These are phyloP conservation scores for Fusarium agapanthi DNA, from an alignment of 2,329 filamentous ascomycete species.

Conservation along the genomic window DNA sequence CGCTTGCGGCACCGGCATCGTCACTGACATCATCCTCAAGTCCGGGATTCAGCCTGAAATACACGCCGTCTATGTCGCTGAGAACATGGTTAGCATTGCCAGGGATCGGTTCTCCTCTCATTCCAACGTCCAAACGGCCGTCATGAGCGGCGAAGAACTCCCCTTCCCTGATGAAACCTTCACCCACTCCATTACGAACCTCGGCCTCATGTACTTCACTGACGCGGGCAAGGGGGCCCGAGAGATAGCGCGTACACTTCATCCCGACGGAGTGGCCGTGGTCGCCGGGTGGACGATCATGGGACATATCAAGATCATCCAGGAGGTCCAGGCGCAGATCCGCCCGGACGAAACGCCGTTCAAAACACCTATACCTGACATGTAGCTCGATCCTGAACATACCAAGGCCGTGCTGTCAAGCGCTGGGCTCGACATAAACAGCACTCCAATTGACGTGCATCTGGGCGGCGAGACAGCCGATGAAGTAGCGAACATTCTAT, in stretches of 20 bases:
- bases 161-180: neutral
- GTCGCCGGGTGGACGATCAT: neutral
- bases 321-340: neutral
- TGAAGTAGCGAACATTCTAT: neutral
- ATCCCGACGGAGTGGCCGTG: fast-evolving
- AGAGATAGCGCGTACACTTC: neutral
- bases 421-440: neutral
- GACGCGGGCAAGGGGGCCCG: fast-evolving
- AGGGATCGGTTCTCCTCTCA: fast-evolving
- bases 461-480: neutral
- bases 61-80: neutral
- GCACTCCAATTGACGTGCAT: neutral
- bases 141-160: neutral
- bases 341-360: fast-evolving
- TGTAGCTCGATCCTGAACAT: neutral
- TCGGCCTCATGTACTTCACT: neutral
- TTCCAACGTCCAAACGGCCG: fast-evolving
- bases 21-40: neutral
- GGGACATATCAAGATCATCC: neutral
- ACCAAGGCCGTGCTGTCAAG: neutral
- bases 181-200: neutral
- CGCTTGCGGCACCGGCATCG: neutral
- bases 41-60: neutral
- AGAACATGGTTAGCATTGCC: neutral
- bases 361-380: fast-evolving